phyloP scores from a whole-genome alignment of 768 basidiomycete genomes.

The Mrakia hoshinonis region DNA sequence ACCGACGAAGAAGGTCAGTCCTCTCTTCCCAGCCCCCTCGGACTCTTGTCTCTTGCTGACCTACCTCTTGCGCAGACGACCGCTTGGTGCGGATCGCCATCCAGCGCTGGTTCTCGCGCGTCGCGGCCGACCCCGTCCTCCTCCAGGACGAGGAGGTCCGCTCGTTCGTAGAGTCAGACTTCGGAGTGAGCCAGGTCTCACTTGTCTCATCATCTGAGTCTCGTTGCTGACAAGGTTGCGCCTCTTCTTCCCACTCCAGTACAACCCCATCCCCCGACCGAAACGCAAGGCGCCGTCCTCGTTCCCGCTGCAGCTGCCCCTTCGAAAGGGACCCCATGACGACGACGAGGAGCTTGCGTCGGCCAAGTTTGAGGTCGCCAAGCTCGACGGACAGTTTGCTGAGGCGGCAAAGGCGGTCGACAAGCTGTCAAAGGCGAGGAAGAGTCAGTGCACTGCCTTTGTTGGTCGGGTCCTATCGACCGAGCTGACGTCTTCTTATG shows the following conservation, averaged over 20 bases:
- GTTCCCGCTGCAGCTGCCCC: slow-evolving; percentile 55
- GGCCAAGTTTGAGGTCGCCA: slow-evolving; percentile 83
- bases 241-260: slow-evolving; percentile 33
- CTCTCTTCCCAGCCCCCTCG: background rate
- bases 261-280: slow-evolving; percentile 43
- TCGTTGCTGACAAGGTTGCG: background rate
- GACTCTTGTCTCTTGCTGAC: background rate
- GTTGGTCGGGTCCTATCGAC: background rate
- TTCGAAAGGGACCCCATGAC: slow-evolving; percentile 60
- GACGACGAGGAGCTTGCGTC: slow-evolving; percentile 88
- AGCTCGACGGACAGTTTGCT: slow-evolving; percentile 83
- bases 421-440: slow-evolving; percentile 66
- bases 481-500: background rate
- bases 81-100: slow-evolving; percentile 87
- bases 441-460: slow-evolving; percentile 51
- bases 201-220: background rate
- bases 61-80: slow-evolving; percentile 52
- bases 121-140: slow-evolving; percentile 85
- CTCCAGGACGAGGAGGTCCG: slow-evolving; percentile 85
- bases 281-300: slow-evolving; percentile 58
- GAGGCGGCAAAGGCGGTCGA: slow-evolving; percentile 87
- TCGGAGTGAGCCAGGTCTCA: slow-evolving; percentile 51
- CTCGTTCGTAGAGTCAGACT: slow-evolving; percentile 93
- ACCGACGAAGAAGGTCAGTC: slow-evolving; percentile 75
- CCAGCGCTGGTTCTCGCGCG: slow-evolving; percentile 85